Conservation (phyloP, 2,329 filamentous ascomycete species). For the Colletotrichum sp. region DNA sequence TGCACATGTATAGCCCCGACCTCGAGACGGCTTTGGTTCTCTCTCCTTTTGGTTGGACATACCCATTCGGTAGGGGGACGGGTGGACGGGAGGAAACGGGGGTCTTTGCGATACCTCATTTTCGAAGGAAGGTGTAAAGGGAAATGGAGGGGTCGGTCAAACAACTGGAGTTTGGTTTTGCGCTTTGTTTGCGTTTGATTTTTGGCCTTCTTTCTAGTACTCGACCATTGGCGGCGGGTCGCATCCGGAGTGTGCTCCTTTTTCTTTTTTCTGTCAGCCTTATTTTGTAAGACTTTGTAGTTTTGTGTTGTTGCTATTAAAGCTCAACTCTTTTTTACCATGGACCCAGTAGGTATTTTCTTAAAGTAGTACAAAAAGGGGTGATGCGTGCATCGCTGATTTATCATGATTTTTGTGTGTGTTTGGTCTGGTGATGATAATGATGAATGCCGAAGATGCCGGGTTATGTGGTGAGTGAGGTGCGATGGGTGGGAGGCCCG, state of each 20-base stretch:
- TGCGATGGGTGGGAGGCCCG: background rate
- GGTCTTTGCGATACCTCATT: background rate
- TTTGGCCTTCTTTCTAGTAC: background rate
- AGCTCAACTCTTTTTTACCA: background rate
- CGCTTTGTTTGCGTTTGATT: background rate
- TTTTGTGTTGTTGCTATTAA: background rate
- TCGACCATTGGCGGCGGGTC: background rate
- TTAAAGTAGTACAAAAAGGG: background rate
- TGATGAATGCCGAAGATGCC: background rate
- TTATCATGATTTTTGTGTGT: background rate
- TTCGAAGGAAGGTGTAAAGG: background rate
- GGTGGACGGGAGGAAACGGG: background rate
- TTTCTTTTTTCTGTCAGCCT: background rate
- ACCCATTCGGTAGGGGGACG: background rate
- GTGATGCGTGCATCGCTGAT: background rate
- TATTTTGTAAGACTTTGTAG: background rate
- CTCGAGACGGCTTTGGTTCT: background rate
- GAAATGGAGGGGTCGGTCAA: background rate
- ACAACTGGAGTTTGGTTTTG: background rate
- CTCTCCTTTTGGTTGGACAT: slow-evolving; percentile 1
- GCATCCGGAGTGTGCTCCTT: background rate
- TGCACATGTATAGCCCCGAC: background rate
- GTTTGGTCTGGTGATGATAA: background rate
- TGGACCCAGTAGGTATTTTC: background rate
- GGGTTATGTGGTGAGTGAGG: background rate